A percentile compares a stretch with the other conserved stretches of the same genome.
These are phyloP conservation scores for Sambucus nigra DNA, from an alignment of 129 eudicot genomes.

Conservation along the genomic window DNA sequence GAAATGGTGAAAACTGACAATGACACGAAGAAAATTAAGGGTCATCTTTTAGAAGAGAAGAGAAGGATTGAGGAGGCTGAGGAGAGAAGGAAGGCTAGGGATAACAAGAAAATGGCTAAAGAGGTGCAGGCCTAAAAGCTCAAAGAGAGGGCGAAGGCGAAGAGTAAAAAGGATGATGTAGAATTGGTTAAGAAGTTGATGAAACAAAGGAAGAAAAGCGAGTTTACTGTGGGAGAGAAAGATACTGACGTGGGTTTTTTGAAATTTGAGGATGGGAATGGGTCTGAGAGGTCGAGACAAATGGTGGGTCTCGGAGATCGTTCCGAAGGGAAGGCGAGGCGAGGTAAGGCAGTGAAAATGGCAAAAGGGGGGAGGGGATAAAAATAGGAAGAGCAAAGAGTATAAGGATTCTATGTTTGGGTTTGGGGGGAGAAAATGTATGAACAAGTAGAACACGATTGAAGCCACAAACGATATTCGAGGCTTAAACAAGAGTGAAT, in stretches of 20 bases:
- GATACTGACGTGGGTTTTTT: conserved; percentile 47
- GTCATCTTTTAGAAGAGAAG: conserved; percentile 63
- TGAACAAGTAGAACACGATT: conserved; percentile 86
- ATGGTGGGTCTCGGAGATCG: conserved; percentile 72
- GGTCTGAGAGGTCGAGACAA: conserved; percentile 48
- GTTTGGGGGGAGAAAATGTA: conserved; percentile 80
- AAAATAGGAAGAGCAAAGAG: conserved; percentile 55
- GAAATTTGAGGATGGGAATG: conserved; percentile 54
- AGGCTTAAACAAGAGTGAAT: conserved; percentile 38
- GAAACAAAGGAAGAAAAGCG: conserved; percentile 77
- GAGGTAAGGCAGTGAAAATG: conserved; percentile 50
- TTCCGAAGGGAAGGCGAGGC: conserved; percentile 66
- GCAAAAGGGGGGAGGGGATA: conserved; percentile 40
- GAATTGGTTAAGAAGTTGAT: conserved; percentile 95
- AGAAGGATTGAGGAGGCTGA: conserved; percentile 75
- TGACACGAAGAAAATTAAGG: conserved; percentile 86
- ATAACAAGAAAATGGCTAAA: conserved; percentile 68
- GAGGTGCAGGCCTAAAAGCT: conserved; percentile 67
- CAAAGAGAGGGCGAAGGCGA: conserved; percentile 74
- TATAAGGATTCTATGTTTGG: conserved; percentile 63
- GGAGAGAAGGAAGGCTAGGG: conserved; percentile 81
- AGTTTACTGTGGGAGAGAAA: conserved; percentile 46
- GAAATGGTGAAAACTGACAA: conserved; percentile 84
- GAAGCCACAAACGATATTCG: conserved; percentile 66
- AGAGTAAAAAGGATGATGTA: conserved; percentile 71